Evolutionary conservation across 1,284 basidiomycete genomes (phyloP), one percentile per base, ranked within the genome.

Genomic region (Irpex lacteus): DNA sequence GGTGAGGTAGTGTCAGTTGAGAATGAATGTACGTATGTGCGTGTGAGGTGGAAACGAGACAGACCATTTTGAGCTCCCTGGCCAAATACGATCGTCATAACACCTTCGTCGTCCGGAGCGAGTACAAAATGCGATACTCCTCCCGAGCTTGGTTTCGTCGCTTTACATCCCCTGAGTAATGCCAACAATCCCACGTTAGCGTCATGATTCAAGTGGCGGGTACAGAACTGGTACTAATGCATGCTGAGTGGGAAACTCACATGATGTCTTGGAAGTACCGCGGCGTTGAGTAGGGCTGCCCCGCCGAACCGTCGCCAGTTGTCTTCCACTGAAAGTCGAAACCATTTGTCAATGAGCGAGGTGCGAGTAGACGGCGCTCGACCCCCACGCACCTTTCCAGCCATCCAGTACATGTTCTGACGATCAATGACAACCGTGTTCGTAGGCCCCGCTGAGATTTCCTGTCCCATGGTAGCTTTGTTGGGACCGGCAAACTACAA

Each of bases 81-180:
- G 1, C 94, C 95, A 81, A 92, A 97, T 5, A 87, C 88, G 53
- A 96, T 88, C 7, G 93, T 92, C 88, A 95, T 93, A 0, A 86
- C 79, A 15, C 80, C 87, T 52, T 94, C 91, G 36, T 90, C 86
- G 37, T 91, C 88, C 1, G 86, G 83, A 0, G 89, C 87, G 15
- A 92, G 82, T 18, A 90, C 83, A 80, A 94, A 96, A 71, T 96
- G 91, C 0, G 95, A 96, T n/a, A 95, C 93, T 15, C 95, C 95
- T 21, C 96, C 96, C 54, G 89, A 89, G 9, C 85, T 81, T 0
- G 86, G 88, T 13, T 84, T 80, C 40, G 78, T 76, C 18, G 92
- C 85, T 70, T 91, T 92, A 76, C 90, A 94, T 4, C 85, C 87
- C 86, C 88, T 90, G 64, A 6, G 38, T n/a, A 26, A 3, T 4